phyloP scores from a whole-genome alignment of 1,139 yeast genomes.

The Pneumocystis carinii region DNA sequence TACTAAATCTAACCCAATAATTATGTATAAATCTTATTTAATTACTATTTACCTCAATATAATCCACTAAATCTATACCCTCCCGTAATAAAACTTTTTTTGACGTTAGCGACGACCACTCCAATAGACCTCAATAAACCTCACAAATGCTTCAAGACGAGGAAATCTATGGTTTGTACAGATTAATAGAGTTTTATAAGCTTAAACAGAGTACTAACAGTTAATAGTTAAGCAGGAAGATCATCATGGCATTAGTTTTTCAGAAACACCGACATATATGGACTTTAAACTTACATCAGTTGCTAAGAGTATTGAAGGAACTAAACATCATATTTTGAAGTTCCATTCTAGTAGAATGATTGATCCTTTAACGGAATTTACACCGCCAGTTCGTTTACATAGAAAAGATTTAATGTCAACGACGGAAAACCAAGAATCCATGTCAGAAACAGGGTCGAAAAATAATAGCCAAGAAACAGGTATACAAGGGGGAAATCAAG shows the following conservation, averaged over 20 bases:
- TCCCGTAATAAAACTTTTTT: neutral
- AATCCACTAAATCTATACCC: neutral
- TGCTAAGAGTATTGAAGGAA: neutral
- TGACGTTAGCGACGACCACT: neutral
- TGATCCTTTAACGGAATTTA: neutral
- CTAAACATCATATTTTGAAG: neutral
- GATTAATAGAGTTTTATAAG: too few species aligned
- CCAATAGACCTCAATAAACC: neutral
- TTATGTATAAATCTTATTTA: too few species aligned
- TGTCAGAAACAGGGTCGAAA: neutral
- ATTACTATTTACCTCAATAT: neutral
- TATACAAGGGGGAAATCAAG: conserved; percentile 85
- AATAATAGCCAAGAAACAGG: conserved; percentile 28
- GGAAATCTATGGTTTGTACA: neutral
- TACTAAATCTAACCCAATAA: too few species aligned
- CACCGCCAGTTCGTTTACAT: neutral
- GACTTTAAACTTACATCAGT: neutral
- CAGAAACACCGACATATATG: neutral
- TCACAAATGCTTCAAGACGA: neutral
- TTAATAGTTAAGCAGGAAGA: neutral
- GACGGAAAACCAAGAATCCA: neutral
- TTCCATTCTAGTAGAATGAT: neutral
- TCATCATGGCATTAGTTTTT: neutral
- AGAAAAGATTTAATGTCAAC: neutral
- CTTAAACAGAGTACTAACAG: neutral